Percentiles rank a stretch among this genome's conserved stretches.
Conservation (phyloP, 257 asterid genomes). For the Apocynum venetum region DNA sequence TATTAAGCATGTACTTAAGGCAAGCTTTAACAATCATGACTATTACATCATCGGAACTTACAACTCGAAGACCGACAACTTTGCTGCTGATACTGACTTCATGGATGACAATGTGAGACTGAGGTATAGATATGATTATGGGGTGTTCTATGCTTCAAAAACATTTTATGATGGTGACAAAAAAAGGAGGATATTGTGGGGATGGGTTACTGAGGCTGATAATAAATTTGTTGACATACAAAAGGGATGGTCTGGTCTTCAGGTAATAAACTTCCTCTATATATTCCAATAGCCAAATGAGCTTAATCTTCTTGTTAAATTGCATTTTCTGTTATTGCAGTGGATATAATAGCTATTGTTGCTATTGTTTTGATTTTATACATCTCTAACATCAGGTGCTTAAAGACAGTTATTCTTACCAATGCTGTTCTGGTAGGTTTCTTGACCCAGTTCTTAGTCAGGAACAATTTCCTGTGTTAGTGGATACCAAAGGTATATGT, state of each 20-base stretch:
- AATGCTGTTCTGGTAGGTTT: not conserved
- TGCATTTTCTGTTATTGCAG: not conserved
- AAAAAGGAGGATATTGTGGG: conserved; percentile 65
- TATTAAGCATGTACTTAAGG: conserved; percentile 57
- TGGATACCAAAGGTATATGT: not conserved
- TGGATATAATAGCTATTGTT: not conserved
- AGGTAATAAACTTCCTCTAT: conserved; percentile 4
- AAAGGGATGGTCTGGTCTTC: conserved; percentile 59
- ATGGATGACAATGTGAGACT: conserved; percentile 48
- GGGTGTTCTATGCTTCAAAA: conserved; percentile 75
- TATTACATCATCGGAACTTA: conserved; percentile 60
- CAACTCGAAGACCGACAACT: conserved; percentile 29
- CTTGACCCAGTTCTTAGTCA: not conserved
- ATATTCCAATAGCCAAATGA: not conserved
- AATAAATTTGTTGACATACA: conserved; percentile 35
- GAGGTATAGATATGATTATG: conserved; percentile 67
- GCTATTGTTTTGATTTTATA: not conserved
- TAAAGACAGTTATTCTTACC: not conserved
- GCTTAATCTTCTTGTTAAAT: not conserved
- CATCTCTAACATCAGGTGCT: not conserved
- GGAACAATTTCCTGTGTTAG: not conserved
- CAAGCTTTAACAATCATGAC: conserved; percentile 56
- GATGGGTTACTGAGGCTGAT: conserved; percentile 69
- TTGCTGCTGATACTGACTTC: conserved; percentile 39
- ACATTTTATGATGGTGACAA: conserved; percentile 57